Evolutionary conservation across 2,329 filamentous ascomycete species (phyloP).

Genomic region (Colletotrichum spinosum): DNA sequence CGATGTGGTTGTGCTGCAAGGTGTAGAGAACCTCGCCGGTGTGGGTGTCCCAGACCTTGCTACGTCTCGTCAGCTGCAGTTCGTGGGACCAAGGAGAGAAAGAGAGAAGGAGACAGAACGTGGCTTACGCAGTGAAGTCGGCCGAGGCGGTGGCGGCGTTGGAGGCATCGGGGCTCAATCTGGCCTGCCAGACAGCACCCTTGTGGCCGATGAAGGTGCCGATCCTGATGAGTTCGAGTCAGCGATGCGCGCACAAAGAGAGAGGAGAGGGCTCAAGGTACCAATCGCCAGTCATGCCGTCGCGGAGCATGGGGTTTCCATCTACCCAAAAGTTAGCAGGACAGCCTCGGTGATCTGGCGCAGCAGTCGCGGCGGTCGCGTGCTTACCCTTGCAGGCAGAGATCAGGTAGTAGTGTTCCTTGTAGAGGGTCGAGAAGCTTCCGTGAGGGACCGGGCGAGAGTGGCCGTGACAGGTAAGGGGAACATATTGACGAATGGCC

Average conservation of each 20-base stretch:
- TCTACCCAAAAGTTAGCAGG: slow-evolving; percentile 65
- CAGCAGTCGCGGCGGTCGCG: not conserved
- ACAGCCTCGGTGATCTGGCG: no score
- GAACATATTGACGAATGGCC: slow-evolving; percentile 73
- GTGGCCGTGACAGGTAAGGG: slow-evolving; percentile 93
- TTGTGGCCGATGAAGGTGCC: slow-evolving; percentile 99
- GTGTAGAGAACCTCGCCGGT: slow-evolving; percentile 90
- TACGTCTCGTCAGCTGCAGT: slow-evolving; percentile 50
- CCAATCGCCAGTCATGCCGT: slow-evolving; percentile 96
- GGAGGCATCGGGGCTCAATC: slow-evolving; percentile 87
- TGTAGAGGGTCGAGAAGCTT: slow-evolving; percentile 85
- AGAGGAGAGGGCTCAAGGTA: slow-evolving; percentile 50
- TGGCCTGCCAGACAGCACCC: slow-evolving; percentile 96
- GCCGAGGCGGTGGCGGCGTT: slow-evolving; percentile 94
- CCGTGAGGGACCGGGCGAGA: slow-evolving; percentile 93
- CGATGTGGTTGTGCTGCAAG: slow-evolving; percentile 93
- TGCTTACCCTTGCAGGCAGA: slow-evolving; percentile 87
- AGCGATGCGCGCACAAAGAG: slow-evolving; percentile 14
- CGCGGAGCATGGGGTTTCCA: slow-evolving; percentile 97
- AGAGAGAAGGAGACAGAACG: not conserved
- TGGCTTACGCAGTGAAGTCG: slow-evolving; percentile 88
- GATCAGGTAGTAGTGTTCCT: slow-evolving; percentile 90
- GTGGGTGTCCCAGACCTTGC: slow-evolving; percentile 97
- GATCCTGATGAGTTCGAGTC: slow-evolving; percentile 79
- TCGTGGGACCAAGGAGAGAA: no score